Conservation (phyloP, 148 eudicot species). For the Cornus florida region DNA sequence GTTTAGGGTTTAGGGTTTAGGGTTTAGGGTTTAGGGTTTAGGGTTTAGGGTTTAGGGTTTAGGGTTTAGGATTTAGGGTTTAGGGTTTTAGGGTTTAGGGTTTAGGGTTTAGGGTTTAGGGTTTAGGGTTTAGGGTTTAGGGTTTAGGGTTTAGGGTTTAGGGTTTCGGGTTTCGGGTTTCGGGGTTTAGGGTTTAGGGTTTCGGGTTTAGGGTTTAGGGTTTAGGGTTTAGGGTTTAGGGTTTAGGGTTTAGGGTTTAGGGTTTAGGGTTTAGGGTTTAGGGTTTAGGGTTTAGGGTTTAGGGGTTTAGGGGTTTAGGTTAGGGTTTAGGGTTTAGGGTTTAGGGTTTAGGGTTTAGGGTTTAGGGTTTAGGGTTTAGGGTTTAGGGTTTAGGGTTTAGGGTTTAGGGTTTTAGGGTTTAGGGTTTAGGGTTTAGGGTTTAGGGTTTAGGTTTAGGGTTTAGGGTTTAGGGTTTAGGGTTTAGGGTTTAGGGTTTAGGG, state of each 20-base stretch:
- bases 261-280: slow-evolving; percentile 22
- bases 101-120: slow-evolving; percentile 25
- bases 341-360: slow-evolving; percentile 13
- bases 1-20: slow-evolving; percentile 12
- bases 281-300: slow-evolving; percentile 26
- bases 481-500: slow-evolving; percentile 14
- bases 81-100: slow-evolving; percentile 25
- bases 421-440: slow-evolving; percentile 9
- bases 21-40: slow-evolving; percentile 16
- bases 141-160: slow-evolving; percentile 33
- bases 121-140: slow-evolving; percentile 27
- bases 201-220: slow-evolving; percentile 25
- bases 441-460: slow-evolving; percentile 13
- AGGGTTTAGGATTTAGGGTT: slow-evolving; percentile 21
- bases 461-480: slow-evolving; percentile 9
- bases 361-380: slow-evolving; percentile 12
- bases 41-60: slow-evolving; percentile 16
- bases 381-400: slow-evolving; percentile 14
- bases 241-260: slow-evolving; percentile 26
- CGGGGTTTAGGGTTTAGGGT: slow-evolving; percentile 24
- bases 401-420: slow-evolving; percentile 12
- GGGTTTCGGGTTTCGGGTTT: slow-evolving; percentile 27
- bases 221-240: slow-evolving; percentile 25
- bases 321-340: slow-evolving; percentile 17
- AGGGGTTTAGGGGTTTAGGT: slow-evolving; percentile 25